A percentile compares a stretch with the other conserved stretches of the same genome.
Conservation (phyloP, 495 filamentous ascomycete species). For the Lineolata rhizophorae region DNA sequence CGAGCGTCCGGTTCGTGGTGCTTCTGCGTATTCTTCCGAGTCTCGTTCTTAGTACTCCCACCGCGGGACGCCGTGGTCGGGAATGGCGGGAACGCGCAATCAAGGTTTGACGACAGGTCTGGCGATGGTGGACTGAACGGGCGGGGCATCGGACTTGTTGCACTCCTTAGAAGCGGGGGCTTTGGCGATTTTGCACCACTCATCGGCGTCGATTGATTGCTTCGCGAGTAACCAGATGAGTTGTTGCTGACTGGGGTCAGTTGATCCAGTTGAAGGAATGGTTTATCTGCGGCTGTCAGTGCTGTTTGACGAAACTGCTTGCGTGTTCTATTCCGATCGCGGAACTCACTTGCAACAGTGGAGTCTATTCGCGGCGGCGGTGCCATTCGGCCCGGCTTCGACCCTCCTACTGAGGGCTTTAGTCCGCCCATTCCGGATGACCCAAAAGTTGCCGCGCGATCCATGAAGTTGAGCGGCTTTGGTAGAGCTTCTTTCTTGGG, state of each 20-base stretch:
- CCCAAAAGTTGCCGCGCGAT: no score
- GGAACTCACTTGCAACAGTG: constrained; percentile 29
- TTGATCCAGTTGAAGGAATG: constrained; percentile 23
- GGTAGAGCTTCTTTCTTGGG: no score
- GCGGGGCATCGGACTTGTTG: constrained; percentile 23
- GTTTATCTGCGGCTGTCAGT: constrained; percentile 12
- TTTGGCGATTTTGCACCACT: constrained; percentile 29
- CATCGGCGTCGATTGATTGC: constrained; percentile 38
- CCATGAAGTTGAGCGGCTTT: no score
- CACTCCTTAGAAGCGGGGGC: constrained; percentile 24
- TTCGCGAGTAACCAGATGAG: no score
- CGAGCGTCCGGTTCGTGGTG: constrained; percentile 17
- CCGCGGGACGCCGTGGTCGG: constrained; percentile 23
- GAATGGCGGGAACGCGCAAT: constrained; percentile 40
- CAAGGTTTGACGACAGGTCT: constrained; percentile 24
- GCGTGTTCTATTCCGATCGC: neutral
- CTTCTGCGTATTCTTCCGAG: constrained; percentile 13
- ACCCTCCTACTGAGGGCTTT: no score
- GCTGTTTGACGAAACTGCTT: no score
- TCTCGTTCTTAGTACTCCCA: constrained; percentile 19
- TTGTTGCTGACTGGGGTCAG: no score
- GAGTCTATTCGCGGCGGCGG: no score
- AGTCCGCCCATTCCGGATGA: no score
- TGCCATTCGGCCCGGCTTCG: constrained; percentile 14
- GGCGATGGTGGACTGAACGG: constrained; percentile 18